These are phyloP conservation scores for Sclerospora graminicola DNA, from an alignment of 352 stramenopile species.

Conservation along the genomic window DNA sequence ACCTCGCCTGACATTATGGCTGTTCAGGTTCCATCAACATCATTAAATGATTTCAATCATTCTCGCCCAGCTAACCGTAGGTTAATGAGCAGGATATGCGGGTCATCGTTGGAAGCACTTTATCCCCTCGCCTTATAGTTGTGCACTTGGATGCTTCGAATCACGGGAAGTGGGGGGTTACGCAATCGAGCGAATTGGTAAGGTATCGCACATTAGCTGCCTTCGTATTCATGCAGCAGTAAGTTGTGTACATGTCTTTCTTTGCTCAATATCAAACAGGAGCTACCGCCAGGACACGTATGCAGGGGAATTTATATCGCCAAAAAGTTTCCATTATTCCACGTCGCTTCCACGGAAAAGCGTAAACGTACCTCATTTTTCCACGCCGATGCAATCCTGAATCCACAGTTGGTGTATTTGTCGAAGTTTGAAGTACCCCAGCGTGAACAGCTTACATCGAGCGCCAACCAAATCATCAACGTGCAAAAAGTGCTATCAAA, in stretches of 20 bases:
- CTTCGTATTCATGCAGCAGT: not conserved
- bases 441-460: too few species aligned
- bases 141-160: conserved; percentile 24
- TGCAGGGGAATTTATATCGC: conserved; percentile 36
- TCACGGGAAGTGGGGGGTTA: conserved; percentile 19
- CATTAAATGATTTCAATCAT: too few species aligned
- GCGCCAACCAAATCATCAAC: too few species aligned
- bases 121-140: conserved; percentile 25
- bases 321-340: conserved; percentile 34
- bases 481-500: conserved; percentile 6
- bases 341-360: too few species aligned
- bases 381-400: too few species aligned
- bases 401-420: too few species aligned
- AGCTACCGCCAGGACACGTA: conserved; percentile 30
- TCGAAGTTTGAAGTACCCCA: too few species aligned
- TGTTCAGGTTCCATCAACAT: conserved; percentile 43
- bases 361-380: too few species aligned
- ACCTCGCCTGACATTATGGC: conserved; percentile 28
- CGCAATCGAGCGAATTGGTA: conserved; percentile 36
- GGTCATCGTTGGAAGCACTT: conserved; percentile 30
- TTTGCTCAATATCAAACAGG: conserved; percentile 11
- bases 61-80: too few species aligned
- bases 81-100: conserved; percentile 19
- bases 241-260: not conserved
- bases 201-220: not conserved